Conservation (phyloP, 2,329 filamentous ascomycete species). For the Zalaria sp. region DNA sequence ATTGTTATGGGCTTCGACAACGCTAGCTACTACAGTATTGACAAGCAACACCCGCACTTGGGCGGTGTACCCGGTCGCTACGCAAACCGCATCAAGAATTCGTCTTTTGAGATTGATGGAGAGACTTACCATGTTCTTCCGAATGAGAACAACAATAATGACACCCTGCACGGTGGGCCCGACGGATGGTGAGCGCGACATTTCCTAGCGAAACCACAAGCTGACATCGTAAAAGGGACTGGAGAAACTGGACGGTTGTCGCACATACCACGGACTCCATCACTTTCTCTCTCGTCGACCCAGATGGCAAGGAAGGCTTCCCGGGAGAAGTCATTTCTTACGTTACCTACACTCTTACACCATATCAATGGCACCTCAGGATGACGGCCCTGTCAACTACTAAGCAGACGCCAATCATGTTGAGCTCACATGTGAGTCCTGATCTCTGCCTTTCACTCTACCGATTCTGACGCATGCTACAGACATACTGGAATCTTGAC, state of each 20-base stretch:
- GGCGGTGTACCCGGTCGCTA: conserved; percentile 63
- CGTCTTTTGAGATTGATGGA: conserved; percentile 37
- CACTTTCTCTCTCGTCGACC: conserved; percentile 61
- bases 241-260: conserved; percentile 58
- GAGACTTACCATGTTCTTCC: conserved; percentile 31
- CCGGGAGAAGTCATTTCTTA: conserved; percentile 63
- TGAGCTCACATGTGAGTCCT: conserved; percentile 51
- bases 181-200: conserved; percentile 35
- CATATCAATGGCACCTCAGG: conserved; percentile 54
- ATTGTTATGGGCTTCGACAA: conserved; percentile 65
- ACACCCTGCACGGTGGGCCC: conserved; percentile 36
- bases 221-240: conserved; percentile 45
- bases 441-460: not conserved
- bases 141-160: conserved; percentile 36
- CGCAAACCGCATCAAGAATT: conserved; percentile 60
- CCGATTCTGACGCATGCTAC: conserved; percentile 7
- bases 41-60: conserved; percentile 54
- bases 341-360: conserved; percentile 57
- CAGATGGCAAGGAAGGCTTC: conserved; percentile 62
- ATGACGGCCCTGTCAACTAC: conserved; percentile 59
- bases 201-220: conserved; percentile 43
- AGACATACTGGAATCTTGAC: conserved; percentile 75
- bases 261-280: conserved; percentile 52
- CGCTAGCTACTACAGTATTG: conserved; percentile 52
- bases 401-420: conserved; percentile 71